Percentiles rank a stretch among this genome's conserved stretches.
Evolutionary conservation across 805 yeast genomes (phyloP).

Genomic region (Ogataea pilisensis): DNA sequence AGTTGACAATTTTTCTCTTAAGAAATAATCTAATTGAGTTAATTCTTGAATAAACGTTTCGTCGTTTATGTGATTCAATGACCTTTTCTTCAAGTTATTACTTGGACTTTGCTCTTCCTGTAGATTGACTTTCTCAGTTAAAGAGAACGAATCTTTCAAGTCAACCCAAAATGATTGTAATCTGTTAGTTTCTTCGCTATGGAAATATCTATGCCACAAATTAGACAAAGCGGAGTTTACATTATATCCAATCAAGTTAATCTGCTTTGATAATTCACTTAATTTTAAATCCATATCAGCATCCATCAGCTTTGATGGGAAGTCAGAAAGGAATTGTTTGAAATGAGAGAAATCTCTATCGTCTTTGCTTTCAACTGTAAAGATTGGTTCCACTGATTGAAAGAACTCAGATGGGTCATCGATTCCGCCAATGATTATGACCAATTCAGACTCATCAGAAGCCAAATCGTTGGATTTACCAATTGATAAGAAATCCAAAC

Average conservation of each 20-base stretch:
- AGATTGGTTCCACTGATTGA: slow-evolving; percentile 18
- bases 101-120: slow-evolving; percentile 5
- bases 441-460: slow-evolving; percentile 21
- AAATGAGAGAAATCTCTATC: slow-evolving; percentile 17
- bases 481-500: slow-evolving; percentile 15
- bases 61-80: slow-evolving; percentile 37
- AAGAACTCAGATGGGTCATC: slow-evolving; percentile 32
- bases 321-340: slow-evolving; percentile 21
- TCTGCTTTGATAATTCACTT: slow-evolving; percentile 25
- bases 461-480: slow-evolving; percentile 14
- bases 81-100: slow-evolving; percentile 18
- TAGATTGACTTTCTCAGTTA: background rate
- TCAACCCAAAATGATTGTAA: slow-evolving; percentile 35
- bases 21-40: slow-evolving; percentile 42
- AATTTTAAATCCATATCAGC: slow-evolving; percentile 13
- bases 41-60: slow-evolving; percentile 45
- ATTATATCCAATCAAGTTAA: slow-evolving; percentile 19
- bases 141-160: slow-evolving; percentile 24
- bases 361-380: slow-evolving; percentile 17
- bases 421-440: slow-evolving; percentile 41
- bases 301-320: slow-evolving; percentile 21
- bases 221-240: slow-evolving; percentile 9
- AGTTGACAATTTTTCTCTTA: slow-evolving; percentile 19
- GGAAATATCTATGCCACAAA: slow-evolving; percentile 27
- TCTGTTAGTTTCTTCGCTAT: slow-evolving; percentile 27